These are phyloP conservation scores for Rhodotorula diobovata DNA, from an alignment of 768 basidiomycete species.

Conservation along the genomic window DNA sequence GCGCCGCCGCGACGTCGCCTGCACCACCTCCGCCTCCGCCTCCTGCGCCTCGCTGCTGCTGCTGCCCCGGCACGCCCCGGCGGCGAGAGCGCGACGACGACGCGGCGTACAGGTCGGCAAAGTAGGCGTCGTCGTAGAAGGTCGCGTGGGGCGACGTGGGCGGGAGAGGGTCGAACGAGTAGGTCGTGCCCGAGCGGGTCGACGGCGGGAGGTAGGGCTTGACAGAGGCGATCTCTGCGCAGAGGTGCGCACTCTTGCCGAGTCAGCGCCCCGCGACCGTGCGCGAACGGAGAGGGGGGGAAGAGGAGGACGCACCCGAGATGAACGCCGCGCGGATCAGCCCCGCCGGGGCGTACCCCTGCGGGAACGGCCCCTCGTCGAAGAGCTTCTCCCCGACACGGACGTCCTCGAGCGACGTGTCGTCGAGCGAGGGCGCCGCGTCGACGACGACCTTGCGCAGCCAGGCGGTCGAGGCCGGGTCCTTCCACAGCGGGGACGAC, in stretches of 20 bases:
- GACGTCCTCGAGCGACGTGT: constrained; percentile 14
- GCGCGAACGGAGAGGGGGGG: neutral
- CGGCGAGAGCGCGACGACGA: neutral
- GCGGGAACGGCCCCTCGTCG: constrained; percentile 15
- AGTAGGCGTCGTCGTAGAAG: constrained; percentile 69
- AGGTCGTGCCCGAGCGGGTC: constrained; percentile 52
- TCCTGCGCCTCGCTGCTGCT: neutral
- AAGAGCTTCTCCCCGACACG: constrained; percentile 15
- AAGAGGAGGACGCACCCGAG: constrained; percentile 18
- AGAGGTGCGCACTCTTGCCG: too few species aligned
- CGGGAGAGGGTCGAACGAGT: constrained; percentile 83
- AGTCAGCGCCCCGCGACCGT: neutral
- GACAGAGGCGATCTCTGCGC: constrained; percentile 26
- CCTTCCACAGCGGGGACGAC: constrained; percentile 76
- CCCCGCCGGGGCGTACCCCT: constrained; percentile 28
- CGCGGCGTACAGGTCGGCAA: constrained; percentile 49
- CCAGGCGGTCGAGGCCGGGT: constrained; percentile 61
- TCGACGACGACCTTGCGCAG: constrained; percentile 58
- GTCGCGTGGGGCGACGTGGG: constrained; percentile 58
- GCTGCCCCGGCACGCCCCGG: neutral
- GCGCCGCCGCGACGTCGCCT: constrained; percentile 7
- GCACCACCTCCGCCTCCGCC: neutral
- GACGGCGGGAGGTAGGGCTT: constrained; percentile 35
- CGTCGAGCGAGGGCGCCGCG: constrained; percentile 48
- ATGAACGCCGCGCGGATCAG: constrained; percentile 36